phyloP scores from a whole-genome alignment of 2,329 filamentous ascomycete species.

The Fusarium fracticaudum region DNA sequence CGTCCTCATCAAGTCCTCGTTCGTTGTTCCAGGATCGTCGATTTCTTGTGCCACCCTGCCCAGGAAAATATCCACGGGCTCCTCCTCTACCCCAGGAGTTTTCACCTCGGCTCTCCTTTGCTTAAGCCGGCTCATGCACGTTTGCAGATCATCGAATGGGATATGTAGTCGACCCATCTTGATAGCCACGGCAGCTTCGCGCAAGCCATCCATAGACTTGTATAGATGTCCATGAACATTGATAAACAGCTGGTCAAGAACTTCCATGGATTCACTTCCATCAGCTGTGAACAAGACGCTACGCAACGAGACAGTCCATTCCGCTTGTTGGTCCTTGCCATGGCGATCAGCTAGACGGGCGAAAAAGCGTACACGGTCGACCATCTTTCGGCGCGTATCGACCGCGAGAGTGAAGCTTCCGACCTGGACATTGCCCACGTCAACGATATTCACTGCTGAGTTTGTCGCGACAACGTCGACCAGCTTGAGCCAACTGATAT shows the following conservation, averaged over 20 bases:
- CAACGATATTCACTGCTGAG: slow-evolving; percentile 78
- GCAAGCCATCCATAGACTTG: slow-evolving; percentile 83
- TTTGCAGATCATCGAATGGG: slow-evolving; percentile 85
- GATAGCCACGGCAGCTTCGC: slow-evolving; percentile 88
- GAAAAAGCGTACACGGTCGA: slow-evolving; percentile 89
- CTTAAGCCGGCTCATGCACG: slow-evolving; percentile 68
- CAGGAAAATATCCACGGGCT: slow-evolving; percentile 71
- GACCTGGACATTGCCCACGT: slow-evolving; percentile 85
- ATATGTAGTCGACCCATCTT: slow-evolving; percentile 92
- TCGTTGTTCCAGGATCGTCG: slow-evolving; percentile 71
- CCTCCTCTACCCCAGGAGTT: slow-evolving; percentile 52
- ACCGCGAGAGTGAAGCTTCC: slow-evolving; percentile 87
- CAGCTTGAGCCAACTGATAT: slow-evolving; percentile 88
- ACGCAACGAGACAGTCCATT: slow-evolving; percentile 90
- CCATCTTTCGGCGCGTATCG: slow-evolving; percentile 90
- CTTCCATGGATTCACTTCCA: slow-evolving; percentile 83
- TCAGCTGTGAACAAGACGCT: slow-evolving; percentile 91
- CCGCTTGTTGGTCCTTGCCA: slow-evolving; percentile 75
- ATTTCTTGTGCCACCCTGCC: slow-evolving; percentile 79
- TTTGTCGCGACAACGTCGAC: slow-evolving; percentile 89
- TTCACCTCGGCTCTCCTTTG: slow-evolving; percentile 51
- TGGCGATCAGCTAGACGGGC: slow-evolving; percentile 73
- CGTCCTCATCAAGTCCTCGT: slow-evolving; percentile 78
- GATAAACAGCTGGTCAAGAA: slow-evolving; percentile 86
- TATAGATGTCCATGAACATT: slow-evolving; percentile 94